phyloP scores from a whole-genome alignment of 768 basidiomycete genomes.

The Paxillus involutus region DNA sequence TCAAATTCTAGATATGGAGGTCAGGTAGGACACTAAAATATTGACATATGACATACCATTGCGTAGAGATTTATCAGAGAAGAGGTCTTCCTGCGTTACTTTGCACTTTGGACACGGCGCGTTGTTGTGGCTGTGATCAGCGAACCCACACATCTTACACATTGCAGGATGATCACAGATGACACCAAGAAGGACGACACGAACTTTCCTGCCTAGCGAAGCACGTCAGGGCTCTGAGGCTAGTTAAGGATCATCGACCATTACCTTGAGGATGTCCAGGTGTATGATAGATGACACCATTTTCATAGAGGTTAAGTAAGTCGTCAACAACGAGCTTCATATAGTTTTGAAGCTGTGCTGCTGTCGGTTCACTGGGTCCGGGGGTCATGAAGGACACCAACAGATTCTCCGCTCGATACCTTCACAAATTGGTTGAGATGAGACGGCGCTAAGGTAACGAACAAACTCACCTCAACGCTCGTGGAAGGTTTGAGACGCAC shows the following conservation, averaged over 20 bases:
- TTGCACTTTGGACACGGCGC: constrained; percentile 28
- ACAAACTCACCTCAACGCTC: no score
- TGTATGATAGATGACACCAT: constrained; percentile 17
- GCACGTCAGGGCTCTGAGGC: no score
- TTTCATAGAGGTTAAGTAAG: constrained; percentile 24
- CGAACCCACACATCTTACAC: constrained; percentile 26
- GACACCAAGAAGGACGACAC: constrained; percentile 25
- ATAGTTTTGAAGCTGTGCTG: constrained; percentile 26
- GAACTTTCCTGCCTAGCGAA: constrained; percentile 16
- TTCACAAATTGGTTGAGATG: no score
- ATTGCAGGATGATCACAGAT: constrained; percentile 29
- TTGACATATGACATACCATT: no score
- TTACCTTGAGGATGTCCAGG: constrained; percentile 21
- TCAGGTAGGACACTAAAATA: no score
- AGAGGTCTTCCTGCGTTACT: constrained; percentile 15
- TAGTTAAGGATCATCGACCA: no score
- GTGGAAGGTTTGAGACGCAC: no score
- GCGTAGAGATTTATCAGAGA: constrained; percentile 8
- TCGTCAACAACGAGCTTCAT: constrained; percentile 28
- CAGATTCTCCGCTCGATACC: no score
- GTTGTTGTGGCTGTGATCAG: constrained; percentile 24
- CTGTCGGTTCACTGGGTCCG: constrained; percentile 18
- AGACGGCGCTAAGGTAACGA: no score
- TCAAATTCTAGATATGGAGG: no score
- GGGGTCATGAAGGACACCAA: not conserved